Evolutionary conservation across 2,329 filamentous ascomycete genomes (phyloP).

Genomic region (Sporothrix sp.): DNA sequence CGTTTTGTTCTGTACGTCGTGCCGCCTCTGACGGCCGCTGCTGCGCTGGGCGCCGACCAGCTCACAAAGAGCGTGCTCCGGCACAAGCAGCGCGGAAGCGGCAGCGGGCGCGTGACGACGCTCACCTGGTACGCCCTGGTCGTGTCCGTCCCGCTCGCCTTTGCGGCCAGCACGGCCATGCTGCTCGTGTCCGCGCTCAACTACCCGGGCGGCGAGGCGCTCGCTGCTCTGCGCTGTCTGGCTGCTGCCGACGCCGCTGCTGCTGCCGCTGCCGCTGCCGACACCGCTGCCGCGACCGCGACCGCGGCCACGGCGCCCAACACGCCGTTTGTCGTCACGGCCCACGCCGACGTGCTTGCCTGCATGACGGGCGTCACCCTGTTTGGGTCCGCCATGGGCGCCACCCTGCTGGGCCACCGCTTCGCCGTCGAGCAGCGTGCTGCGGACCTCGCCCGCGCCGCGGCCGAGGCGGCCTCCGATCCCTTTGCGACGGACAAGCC

Average conservation of each 20-base stretch:
- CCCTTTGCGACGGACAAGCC: constrained; percentile 13
- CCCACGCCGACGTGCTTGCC: constrained; percentile 56
- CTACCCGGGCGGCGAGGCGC: constrained; percentile 82
- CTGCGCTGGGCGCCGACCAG: constrained; percentile 63
- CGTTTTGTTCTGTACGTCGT: constrained; percentile 88
- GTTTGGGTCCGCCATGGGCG: constrained; percentile 40
- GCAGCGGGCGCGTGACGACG: constrained; percentile 36
- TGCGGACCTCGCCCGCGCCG: background rate
- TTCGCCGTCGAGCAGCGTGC: background rate
- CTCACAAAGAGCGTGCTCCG: constrained; percentile 39
- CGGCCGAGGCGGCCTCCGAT: constrained; percentile 5
- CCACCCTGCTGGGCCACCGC: constrained; percentile 10
- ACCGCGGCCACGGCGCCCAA: too few species aligned
- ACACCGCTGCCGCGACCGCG: background rate
- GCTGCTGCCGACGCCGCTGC: constrained; percentile 22
- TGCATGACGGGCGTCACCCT: constrained; percentile 65
- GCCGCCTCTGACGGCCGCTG: constrained; percentile 68
- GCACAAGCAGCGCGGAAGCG: background rate
- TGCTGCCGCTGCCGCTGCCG: background rate
- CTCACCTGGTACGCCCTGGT: constrained; percentile 35
- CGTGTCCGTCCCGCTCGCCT: constrained; percentile 51
- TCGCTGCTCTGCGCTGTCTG: constrained; percentile 42
- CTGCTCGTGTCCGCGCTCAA: constrained; percentile 78
- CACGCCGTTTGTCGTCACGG: constrained; percentile 27
- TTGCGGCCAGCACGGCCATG: constrained; percentile 53